Base-by-base conservation (phyloP, 139 green algal species). In the Haematococcus lacustris region DNA sequence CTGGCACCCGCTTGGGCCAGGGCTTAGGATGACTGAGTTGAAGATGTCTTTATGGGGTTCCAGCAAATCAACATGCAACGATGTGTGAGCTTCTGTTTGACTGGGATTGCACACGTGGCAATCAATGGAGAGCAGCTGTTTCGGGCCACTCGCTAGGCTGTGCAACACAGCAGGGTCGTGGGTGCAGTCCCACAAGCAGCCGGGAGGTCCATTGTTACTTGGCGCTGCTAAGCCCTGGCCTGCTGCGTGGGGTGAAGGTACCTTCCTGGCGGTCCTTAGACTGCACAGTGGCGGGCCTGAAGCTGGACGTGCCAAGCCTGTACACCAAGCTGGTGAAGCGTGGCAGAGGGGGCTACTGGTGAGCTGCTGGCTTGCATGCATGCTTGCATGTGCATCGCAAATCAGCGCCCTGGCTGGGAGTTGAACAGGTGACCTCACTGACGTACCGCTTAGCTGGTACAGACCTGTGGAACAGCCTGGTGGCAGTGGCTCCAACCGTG, bases 321-420 rank as follows among this genome's bases (percentile, higher is more conserved):
- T 40, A 69, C 63, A 51, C 50, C 7, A 69, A 69, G 63, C 37
- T 69, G n/a, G 53, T 64, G 13, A 64, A 64, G 53, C 53, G 53
- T 23, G 53, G 13, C 23, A 21, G 63, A 2, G 63, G 63, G 2
- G 63, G 63, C 35, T 69, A 69, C 63, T 34, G n/a, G n/a, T n/a
- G n/a, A n/a, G n/a, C n/a, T n/a, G n/a, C n/a, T n/a, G n/a, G n/a
- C n/a, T n/a, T n/a, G n/a, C n/a, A n/a, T n/a, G n/a, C n/a, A n/a
- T n/a, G n/a, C n/a, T n/a, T n/a, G n/a, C n/a, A n/a, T n/a, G n/a
- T n/a, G n/a, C n/a, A n/a, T n/a, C n/a, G n/a, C n/a, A n/a, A n/a
- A n/a, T n/a, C n/a, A n/a, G n/a, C n/a, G n/a, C n/a, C n/a, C n/a
- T n/a, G n/a, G n/a, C n/a, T n/a, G n/a, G n/a, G n/a, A n/a, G n/a